phyloP scores from a whole-genome alignment of 2,329 filamentous ascomycete species.

The Colletotrichum destructivum region DNA sequence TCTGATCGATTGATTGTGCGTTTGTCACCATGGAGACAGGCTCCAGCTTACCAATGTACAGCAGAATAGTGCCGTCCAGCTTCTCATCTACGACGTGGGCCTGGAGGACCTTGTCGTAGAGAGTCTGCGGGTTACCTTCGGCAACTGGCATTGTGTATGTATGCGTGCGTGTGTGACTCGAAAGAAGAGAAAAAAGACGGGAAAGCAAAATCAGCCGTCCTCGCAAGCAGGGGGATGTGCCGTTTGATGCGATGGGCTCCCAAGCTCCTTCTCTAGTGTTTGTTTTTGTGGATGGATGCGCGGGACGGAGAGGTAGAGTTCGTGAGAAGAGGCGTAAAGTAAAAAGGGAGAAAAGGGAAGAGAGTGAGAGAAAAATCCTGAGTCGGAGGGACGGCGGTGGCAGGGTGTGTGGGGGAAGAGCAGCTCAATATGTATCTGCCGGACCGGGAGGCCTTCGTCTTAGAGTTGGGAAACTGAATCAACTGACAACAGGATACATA shows the following conservation, averaged over 20 bases:
- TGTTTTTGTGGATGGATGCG: not conserved
- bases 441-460: conserved; percentile 41
- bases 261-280: conserved; percentile 8
- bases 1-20: not conserved
- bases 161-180: conserved; percentile 44
- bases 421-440: conserved; percentile 41
- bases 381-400: conserved; percentile 21
- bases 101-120: conserved; percentile 98
- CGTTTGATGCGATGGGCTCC: not conserved
- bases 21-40: not conserved
- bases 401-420: conserved; percentile 40
- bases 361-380: conserved; percentile 34
- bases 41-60: conserved; percentile 85
- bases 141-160: conserved; percentile 78
- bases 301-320: conserved; percentile 11
- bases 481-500: conserved; percentile 15
- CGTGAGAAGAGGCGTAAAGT: conserved; percentile 23
- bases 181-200: not conserved
- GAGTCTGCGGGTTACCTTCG: conserved; percentile 81
- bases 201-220: conserved; percentile 12
- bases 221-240: conserved; percentile 8
- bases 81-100: conserved; percentile 96
- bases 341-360: conserved; percentile 20
- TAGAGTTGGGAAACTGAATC: conserved; percentile 28
- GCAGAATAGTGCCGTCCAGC: conserved; percentile 90